Percentiles rank a stretch among this genome's conserved stretches.
phyloP scores from a whole-genome alignment of 1,284 basidiomycete species.

The Cutaneotrichosporon sp. region DNA sequence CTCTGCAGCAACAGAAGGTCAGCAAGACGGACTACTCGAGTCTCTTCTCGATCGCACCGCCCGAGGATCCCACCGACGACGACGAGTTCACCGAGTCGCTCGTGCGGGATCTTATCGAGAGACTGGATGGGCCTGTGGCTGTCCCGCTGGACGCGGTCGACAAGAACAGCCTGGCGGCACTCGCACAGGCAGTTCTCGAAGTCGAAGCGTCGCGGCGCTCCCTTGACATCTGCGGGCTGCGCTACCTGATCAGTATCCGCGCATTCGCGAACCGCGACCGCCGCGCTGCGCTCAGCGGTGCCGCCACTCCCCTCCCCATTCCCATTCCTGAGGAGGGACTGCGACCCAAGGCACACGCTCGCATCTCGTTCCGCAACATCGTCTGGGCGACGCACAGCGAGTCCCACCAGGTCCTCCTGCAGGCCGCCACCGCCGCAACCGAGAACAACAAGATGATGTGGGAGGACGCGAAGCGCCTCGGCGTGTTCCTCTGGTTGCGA shows the following conservation, averaged over 20 bases:
- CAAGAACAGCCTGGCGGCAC: conserved; percentile 71
- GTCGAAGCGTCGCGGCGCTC: conserved; percentile 83
- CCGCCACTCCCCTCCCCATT: conserved; percentile 18
- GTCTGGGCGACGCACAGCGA: conserved; percentile 95
- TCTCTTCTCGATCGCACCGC: conserved; percentile 34
- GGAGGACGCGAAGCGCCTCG: conserved; percentile 80
- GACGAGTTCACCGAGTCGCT: conserved; percentile 65
- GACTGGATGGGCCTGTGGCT: conserved; percentile 64
- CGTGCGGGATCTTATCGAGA: conserved; percentile 65
- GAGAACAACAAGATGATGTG: conserved; percentile 76
- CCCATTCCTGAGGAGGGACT: neutral
- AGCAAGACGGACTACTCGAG: conserved; percentile 25
- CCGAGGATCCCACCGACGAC: conserved; percentile 54
- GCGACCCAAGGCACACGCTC: neutral
- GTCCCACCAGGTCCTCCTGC: conserved; percentile 78
- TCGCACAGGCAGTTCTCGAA: conserved; percentile 84
- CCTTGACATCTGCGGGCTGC: conserved; percentile 82
- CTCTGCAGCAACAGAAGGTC: conserved; percentile 3
- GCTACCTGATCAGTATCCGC: conserved; percentile 87
- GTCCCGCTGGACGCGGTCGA: conserved; percentile 75
- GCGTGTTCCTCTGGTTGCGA: conserved; percentile 84
- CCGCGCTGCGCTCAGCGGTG: conserved; percentile 25
- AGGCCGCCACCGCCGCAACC: conserved; percentile 69
- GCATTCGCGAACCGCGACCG: conserved; percentile 47
- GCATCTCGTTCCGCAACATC: conserved; percentile 75